These are phyloP conservation scores for Hericium rajendrae DNA, from an alignment of 768 basidiomycete species.

Conservation along the genomic window DNA sequence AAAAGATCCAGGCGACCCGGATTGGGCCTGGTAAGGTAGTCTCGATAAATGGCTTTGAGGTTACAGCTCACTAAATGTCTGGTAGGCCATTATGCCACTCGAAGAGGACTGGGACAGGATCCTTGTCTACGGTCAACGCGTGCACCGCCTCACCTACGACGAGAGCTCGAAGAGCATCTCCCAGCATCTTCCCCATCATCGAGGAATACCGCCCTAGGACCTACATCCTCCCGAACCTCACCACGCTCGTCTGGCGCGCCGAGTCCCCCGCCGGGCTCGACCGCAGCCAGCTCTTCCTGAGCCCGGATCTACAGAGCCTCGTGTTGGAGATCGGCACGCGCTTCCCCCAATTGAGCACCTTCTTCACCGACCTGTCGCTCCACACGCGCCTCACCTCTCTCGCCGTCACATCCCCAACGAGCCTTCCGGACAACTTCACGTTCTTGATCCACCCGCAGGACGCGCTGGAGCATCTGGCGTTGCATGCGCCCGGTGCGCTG, in stretches of 20 bases:
- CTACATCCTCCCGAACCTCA: slow-evolving; percentile 62
- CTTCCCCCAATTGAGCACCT: slow-evolving; percentile 46
- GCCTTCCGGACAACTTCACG: slow-evolving; percentile 63
- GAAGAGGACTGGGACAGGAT: slow-evolving; percentile 62
- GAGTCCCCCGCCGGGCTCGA: slow-evolving; percentile 60
- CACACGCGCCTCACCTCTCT: slow-evolving; percentile 57
- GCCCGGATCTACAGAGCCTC: slow-evolving; percentile 49
- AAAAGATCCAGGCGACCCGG: slow-evolving; percentile 67
- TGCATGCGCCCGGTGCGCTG: slow-evolving; percentile 70
- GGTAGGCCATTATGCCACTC: slow-evolving; percentile 49
- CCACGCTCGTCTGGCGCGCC: slow-evolving; percentile 62
- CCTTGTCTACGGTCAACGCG: slow-evolving; percentile 56
- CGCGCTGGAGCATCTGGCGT: slow-evolving; percentile 47
- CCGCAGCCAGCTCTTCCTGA: slow-evolving; percentile 54
- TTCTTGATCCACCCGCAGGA: slow-evolving; percentile 53
- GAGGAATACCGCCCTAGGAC: slow-evolving; percentile 52
- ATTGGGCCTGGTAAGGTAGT: slow-evolving; percentile 61
- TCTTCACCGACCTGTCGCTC: slow-evolving; percentile 55
- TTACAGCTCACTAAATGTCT: slow-evolving; percentile 4
- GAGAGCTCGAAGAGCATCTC: slow-evolving; percentile 57
- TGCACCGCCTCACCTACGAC: slow-evolving; percentile 57
- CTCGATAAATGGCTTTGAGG: neutral
- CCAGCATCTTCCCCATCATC: slow-evolving; percentile 55
- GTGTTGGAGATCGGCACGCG: slow-evolving; percentile 53
- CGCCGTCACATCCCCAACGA: slow-evolving; percentile 59